Evolutionary conservation across 169 alveolate genomes (phyloP), one percentile per base, ranked within the genome.

Genomic region (Cyclospora cayetanensis): DNA sequence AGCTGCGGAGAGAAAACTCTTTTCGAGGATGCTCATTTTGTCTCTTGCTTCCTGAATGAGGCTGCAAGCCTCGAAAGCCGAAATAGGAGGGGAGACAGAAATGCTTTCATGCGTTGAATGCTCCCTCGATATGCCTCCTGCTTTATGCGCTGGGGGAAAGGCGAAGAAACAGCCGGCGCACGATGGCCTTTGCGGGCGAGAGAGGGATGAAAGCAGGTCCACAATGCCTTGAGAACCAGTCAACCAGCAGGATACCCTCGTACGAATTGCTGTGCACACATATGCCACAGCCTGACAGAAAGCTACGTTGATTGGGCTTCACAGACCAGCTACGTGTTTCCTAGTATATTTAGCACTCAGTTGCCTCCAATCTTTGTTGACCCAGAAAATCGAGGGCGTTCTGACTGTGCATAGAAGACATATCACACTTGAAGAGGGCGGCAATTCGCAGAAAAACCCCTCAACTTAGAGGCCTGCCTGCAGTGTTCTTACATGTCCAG

Each of bases 181-280:
- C 9, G 11, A 52, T 35, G 89, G 89, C n/a, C 52, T 80, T 35
- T 41, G 66, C n/a, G 52, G 52, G 55, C 89, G 52, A 52, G 76
- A 80, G 55, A 80, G 72, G 22, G 89, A 74, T 0, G 89, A 53
- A 18, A 80, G 89, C 2, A 80, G 76, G 43, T 80, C 89, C 50
- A 80, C 89, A 4, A 80, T 12, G 39, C 89, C 89, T 11, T 80
- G 74, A 4, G 89, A 80, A 42, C 76, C 52, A 34, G 52, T 53
- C 35, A 80, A 37, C 89, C 89, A 80, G 74, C 89, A 80, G 4
- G 89, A 80, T 2, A 80, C 89, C 74, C 89, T 50, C 39, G 72
- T 74, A 27, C 76, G 63, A 65, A 80, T 80, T 12, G 89, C 89
- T 80, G 89, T 63, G 55, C 89, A 27, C 89, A 80, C 4, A n/a